phyloP scores from a whole-genome alignment of 768 basidiomycete species.

The Clavulina sp. region DNA sequence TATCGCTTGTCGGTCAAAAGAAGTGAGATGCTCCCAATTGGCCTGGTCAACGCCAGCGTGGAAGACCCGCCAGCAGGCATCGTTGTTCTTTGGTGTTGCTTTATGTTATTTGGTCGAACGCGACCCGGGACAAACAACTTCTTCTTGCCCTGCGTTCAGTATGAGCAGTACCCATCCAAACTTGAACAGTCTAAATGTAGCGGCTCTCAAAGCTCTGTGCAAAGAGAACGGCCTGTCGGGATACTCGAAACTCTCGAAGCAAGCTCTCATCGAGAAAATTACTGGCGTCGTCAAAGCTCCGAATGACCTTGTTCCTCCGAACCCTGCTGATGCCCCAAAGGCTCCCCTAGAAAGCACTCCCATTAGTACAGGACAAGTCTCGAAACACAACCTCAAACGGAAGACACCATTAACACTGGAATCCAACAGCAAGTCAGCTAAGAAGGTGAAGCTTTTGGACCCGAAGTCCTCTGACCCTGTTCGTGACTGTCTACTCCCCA shows the following conservation, averaged over 20 bases:
- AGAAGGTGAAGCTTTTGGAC: background rate
- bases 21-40: background rate
- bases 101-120: background rate
- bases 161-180: too few relatives aligned
- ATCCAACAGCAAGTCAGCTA: background rate
- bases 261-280: constrained; percentile 28
- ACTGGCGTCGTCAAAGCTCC: background rate
- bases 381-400: too few relatives aligned
- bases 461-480: background rate
- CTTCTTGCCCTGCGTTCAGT: too few relatives aligned
- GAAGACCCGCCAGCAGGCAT: background rate
- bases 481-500: background rate
- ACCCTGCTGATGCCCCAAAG: background rate
- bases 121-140: background rate
- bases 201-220: constrained; percentile 49
- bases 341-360: background rate
- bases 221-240: constrained; percentile 31
- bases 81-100: background rate
- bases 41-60: background rate
- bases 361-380: background rate
- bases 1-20: constrained; percentile 16
- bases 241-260: constrained; percentile 51
- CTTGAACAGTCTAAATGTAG: constrained; percentile 18
- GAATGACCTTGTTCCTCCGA: too few relatives aligned
- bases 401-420: too few relatives aligned